Evolutionary conservation across 176 grass and related monocot species (phyloP).

Genomic region (Hordeum marinum): DNA sequence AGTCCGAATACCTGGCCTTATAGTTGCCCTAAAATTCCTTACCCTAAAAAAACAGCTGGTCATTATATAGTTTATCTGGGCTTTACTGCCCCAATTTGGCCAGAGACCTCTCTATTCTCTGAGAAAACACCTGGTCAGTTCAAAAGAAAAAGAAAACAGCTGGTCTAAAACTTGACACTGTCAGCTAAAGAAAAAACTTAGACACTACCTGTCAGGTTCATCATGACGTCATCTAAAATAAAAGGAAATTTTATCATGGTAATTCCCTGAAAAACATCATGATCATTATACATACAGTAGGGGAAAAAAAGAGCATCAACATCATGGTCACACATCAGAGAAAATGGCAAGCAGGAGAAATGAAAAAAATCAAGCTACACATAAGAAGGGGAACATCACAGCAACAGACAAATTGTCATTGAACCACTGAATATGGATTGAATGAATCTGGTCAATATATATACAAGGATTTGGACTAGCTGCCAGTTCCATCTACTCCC

Average conservation of each 20-base stretch:
- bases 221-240: background rate
- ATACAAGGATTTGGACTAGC: constrained; percentile 32
- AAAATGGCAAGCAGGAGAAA: too few relatives aligned
- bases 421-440: constrained; percentile 41
- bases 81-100: too few relatives aligned
- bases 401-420: background rate
- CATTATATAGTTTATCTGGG: too few relatives aligned
- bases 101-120: too few relatives aligned
- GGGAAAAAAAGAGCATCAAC: too few relatives aligned
- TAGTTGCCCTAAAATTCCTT: too few relatives aligned
- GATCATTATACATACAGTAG: background rate
- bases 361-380: background rate
- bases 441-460: constrained; percentile 54
- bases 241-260: background rate
- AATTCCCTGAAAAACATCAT: background rate
- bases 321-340: too few relatives aligned
- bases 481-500: constrained; percentile 24
- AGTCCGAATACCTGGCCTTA: background rate
- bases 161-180: too few relatives aligned
- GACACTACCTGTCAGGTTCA: background rate
- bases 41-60: too few relatives aligned
- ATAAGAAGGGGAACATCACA: background rate
- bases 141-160: too few relatives aligned
- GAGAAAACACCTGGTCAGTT: too few relatives aligned
- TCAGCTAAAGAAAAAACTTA: background rate